A percentile compares a stretch with the other conserved stretches of the same genome.
Conservation (phyloP, 257 asterid species). For the Nyctanthes arbortristis region DNA sequence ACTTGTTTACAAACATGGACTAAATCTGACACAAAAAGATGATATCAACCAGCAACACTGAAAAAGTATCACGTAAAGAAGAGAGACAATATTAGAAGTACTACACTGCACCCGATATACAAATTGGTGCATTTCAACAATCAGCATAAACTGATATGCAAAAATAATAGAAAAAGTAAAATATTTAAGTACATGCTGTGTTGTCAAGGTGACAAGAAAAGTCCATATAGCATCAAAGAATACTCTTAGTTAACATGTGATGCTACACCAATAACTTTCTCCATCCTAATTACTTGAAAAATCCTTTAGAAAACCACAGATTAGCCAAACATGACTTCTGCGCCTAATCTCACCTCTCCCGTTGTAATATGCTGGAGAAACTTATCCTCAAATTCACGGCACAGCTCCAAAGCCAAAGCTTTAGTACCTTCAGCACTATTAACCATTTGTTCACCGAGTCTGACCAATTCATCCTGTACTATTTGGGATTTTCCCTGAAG, state of each 20-base stretch:
- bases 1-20: too few relatives aligned
- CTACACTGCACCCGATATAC: background rate
- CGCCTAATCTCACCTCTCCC: constrained; percentile 65
- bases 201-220: background rate
- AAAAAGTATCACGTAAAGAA: background rate
- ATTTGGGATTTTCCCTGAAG: constrained; percentile 96
- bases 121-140: background rate
- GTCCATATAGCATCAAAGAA: constrained; percentile 7
- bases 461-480: constrained; percentile 89
- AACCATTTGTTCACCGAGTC: constrained; percentile 97
- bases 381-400: constrained; percentile 99
- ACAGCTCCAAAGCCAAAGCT: constrained; percentile 96
- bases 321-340: constrained; percentile 11
- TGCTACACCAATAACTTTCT: background rate
- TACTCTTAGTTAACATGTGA: background rate
- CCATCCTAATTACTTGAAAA: background rate
- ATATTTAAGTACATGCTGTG: background rate
- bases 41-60: background rate
- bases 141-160: background rate
- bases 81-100: background rate
- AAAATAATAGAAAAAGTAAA: background rate
- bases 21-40: too few relatives aligned
- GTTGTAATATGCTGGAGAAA: constrained; percentile 92
- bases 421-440: constrained; percentile 87
- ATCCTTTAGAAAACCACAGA: background rate